Conservation (phyloP, 1,284 basidiomycete genomes). For the Cryptococcus wingfieldii region DNA sequence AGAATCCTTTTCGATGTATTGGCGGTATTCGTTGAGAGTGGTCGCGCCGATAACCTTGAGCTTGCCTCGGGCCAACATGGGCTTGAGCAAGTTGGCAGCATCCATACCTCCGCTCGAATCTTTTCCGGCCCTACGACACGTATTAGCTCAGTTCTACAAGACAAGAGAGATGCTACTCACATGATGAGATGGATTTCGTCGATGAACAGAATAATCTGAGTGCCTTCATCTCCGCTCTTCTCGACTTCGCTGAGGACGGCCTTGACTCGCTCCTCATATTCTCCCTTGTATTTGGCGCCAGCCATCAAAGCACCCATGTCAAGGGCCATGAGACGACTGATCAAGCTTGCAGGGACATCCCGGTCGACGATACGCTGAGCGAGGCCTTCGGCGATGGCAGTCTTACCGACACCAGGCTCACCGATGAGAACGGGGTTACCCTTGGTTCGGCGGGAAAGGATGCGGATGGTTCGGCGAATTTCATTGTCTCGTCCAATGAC, state of each 20-base stretch:
- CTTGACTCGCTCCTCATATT: constrained; percentile 97
- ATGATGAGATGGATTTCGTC: constrained; percentile 92
- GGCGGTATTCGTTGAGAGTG: constrained; percentile 86
- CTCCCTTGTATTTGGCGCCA: constrained; percentile 80
- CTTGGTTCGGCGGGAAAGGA: constrained; percentile 66
- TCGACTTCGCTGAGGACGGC: constrained; percentile 85
- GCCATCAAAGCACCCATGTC: constrained; percentile 75
- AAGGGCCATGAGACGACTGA: constrained; percentile 67
- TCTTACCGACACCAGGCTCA: constrained; percentile 90
- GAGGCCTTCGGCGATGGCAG: constrained; percentile 89
- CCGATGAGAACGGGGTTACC: constrained; percentile 59
- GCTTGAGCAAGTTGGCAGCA: constrained; percentile 81
- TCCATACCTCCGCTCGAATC: constrained; percentile 50
- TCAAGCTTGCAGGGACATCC: constrained; percentile 84
- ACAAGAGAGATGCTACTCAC: constrained; percentile 56
- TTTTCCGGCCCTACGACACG: constrained; percentile 24
- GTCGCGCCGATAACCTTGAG: constrained; percentile 88
- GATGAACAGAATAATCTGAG: constrained; percentile 86
- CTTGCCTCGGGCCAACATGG: constrained; percentile 85
- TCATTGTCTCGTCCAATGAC: constrained; percentile 57
- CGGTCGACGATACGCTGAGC: constrained; percentile 94
- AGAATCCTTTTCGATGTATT: constrained; percentile 92
- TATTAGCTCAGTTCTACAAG: constrained; percentile 1
- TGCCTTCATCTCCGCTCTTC: constrained; percentile 77
- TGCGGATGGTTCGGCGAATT: constrained; percentile 60